Percentiles rank a stretch among this genome's conserved stretches.
Conservation (phyloP, 2,329 filamentous ascomycete genomes). For the Aspergillus fumigatiaffinis region DNA sequence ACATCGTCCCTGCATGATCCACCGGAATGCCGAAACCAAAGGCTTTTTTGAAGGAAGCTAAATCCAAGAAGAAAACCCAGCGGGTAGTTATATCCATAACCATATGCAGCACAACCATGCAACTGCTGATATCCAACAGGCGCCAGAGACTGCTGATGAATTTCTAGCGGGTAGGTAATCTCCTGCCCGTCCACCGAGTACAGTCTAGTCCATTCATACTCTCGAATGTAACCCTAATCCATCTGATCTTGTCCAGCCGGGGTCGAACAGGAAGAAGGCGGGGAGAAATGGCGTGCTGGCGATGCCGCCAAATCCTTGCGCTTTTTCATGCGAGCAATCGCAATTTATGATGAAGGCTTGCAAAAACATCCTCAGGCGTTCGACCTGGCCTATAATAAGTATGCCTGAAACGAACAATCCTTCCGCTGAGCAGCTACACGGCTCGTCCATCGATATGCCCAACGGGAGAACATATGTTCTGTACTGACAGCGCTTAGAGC, state of each 20-base stretch:
- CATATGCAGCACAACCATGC: neutral
- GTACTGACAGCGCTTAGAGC: slow-evolving; percentile 47
- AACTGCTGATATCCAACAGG: slow-evolving; percentile 31
- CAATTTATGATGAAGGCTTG: slow-evolving; percentile 63
- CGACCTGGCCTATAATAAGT: slow-evolving; percentile 74
- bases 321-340: slow-evolving; percentile 59
- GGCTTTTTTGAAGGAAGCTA: slow-evolving; percentile 39
- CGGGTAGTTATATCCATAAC: slow-evolving; percentile 25
- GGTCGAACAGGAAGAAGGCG: slow-evolving; percentile 66
- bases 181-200: neutral
- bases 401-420: slow-evolving; percentile 22
- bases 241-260: slow-evolving; percentile 43
- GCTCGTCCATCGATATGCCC: neutral
- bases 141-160: slow-evolving; percentile 62
- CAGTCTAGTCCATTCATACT: neutral
- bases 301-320: slow-evolving; percentile 63
- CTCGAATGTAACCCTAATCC: neutral
- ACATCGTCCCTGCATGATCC: neutral
- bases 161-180: slow-evolving; percentile 54
- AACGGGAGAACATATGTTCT: neutral
- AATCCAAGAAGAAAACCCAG: slow-evolving; percentile 41
- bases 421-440: neutral
- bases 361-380: slow-evolving; percentile 58
- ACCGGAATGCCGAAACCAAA: slow-evolving; percentile 39
- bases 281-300: slow-evolving; percentile 70